phyloP scores from a whole-genome alignment of 2,329 filamentous ascomycete genomes.

The Xylariales sp. region DNA sequence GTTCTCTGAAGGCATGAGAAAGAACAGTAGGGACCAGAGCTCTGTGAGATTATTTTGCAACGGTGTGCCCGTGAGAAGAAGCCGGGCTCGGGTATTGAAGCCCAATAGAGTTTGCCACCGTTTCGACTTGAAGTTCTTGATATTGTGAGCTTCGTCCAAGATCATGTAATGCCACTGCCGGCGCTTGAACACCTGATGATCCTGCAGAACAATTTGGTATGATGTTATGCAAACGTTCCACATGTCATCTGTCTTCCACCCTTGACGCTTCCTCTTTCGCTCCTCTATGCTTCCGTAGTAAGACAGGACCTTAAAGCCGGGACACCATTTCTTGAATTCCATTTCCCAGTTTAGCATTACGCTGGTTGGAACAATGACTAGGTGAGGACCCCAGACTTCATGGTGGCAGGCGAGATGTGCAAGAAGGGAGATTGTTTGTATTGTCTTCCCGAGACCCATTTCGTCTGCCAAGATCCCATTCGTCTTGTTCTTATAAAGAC shows the following conservation, averaged over 20 bases:
- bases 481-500: slow-evolving; percentile 84
- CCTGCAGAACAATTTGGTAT: slow-evolving; percentile 92
- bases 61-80: slow-evolving; percentile 89
- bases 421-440: slow-evolving; percentile 91
- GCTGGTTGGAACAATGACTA: slow-evolving; percentile 94
- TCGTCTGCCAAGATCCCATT: slow-evolving; percentile 97
- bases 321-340: slow-evolving; percentile 99
- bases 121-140: slow-evolving; percentile 98
- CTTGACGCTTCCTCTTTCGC: slow-evolving; percentile 81
- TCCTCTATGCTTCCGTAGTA: slow-evolving; percentile 96
- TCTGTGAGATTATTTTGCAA: slow-evolving; percentile 96
- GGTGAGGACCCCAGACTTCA: slow-evolving; percentile 90
- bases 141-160: slow-evolving; percentile 96
- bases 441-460: slow-evolving; percentile 98
- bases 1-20: slow-evolving; percentile 87
- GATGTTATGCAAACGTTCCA: slow-evolving; percentile 99
- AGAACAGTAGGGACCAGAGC: slow-evolving; percentile 94
- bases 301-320: slow-evolving; percentile 94
- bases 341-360: slow-evolving; percentile 99
- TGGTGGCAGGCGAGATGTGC: slow-evolving; percentile 89
- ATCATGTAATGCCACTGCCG: slow-evolving; percentile 97
- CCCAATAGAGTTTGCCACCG: slow-evolving; percentile 93
- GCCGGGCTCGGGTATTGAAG: slow-evolving; percentile 83
- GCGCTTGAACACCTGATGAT: slow-evolving; percentile 89
- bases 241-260: slow-evolving; percentile 88